These are phyloP conservation scores for Termitomyces sp. DNA, from an alignment of 768 basidiomycete genomes.

Conservation along the genomic window DNA sequence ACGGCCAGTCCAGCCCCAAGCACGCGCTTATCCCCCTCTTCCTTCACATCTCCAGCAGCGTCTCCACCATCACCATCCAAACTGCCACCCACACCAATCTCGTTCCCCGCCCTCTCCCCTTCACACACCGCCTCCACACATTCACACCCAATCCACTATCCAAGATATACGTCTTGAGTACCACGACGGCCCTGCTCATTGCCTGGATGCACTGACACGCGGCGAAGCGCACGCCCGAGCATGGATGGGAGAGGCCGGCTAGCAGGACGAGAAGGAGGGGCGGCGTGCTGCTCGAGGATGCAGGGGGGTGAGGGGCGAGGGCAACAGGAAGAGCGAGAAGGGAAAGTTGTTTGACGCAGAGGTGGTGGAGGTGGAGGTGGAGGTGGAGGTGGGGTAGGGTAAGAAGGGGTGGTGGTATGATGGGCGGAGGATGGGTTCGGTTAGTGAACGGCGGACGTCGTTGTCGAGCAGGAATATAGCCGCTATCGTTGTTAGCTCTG, in stretches of 20 bases:
- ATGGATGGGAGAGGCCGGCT: slow-evolving; percentile 49
- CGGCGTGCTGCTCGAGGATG: no score
- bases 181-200: slow-evolving; percentile 71
- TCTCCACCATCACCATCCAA: no score
- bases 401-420: no score
- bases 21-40: slow-evolving; percentile 59
- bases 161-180: slow-evolving; percentile 78
- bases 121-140: slow-evolving; percentile 50
- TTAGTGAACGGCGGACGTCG: slow-evolving; percentile 60
- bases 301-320: no score
- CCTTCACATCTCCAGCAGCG: slow-evolving; percentile 9
- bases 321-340: no score
- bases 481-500: slow-evolving; percentile 65
- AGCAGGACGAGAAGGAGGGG: slow-evolving; percentile 42
- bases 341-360: no score
- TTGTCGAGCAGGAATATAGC: slow-evolving; percentile 68
- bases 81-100: no score
- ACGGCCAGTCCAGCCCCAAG: slow-evolving; percentile 64
- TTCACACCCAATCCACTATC: slow-evolving; percentile 76
- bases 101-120: neutral
- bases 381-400: no score
- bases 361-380: no score
- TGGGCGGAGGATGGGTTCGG: neutral
- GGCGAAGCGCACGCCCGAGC: slow-evolving; percentile 76
- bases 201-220: slow-evolving; percentile 84